These are phyloP conservation scores for Pythium phragmiticola DNA, from an alignment of 352 stramenopile species.

Conservation along the genomic window DNA sequence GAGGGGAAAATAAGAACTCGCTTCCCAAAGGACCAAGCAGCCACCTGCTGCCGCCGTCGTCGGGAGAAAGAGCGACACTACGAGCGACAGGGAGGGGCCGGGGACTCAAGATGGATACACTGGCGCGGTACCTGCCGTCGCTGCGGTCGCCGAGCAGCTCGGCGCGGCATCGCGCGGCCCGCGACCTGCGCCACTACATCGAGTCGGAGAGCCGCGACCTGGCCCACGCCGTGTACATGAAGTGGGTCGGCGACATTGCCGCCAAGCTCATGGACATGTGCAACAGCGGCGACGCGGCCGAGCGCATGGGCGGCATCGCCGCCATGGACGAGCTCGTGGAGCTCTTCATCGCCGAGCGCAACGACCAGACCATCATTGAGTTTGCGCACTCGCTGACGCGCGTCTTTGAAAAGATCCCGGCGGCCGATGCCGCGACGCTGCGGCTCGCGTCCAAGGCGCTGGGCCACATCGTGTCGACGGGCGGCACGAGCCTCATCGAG, in stretches of 20 bases:
- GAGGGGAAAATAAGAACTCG: background rate
- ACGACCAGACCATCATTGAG: conserved; percentile 90
- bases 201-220: conserved; percentile 86
- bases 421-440: conserved; percentile 67
- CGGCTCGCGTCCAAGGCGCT: conserved; percentile 75
- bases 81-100: background rate
- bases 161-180: conserved; percentile 63
- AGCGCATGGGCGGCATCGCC: conserved; percentile 83
- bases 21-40: background rate
- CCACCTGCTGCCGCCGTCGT: too few species aligned
- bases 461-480: conserved; percentile 86
- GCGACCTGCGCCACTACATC: conserved; percentile 78
- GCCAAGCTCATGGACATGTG: conserved; percentile 81
- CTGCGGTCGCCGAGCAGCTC: conserved; percentile 65
- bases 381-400: conserved; percentile 86
- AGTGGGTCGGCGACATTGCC: conserved; percentile 84
- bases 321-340: conserved; percentile 90
- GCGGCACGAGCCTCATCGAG: conserved; percentile 83
- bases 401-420: conserved; percentile 87
- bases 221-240: conserved; percentile 83
- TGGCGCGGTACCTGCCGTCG: conserved; percentile 72
- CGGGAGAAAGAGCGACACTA: background rate
- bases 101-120: conserved; percentile 49
- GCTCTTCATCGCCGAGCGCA: conserved; percentile 86
- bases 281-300: conserved; percentile 71